Percentiles rank a stretch among this genome's conserved stretches.
phyloP scores from a whole-genome alignment of 495 filamentous ascomycete genomes.

The Tetracladium marchalianum region DNA sequence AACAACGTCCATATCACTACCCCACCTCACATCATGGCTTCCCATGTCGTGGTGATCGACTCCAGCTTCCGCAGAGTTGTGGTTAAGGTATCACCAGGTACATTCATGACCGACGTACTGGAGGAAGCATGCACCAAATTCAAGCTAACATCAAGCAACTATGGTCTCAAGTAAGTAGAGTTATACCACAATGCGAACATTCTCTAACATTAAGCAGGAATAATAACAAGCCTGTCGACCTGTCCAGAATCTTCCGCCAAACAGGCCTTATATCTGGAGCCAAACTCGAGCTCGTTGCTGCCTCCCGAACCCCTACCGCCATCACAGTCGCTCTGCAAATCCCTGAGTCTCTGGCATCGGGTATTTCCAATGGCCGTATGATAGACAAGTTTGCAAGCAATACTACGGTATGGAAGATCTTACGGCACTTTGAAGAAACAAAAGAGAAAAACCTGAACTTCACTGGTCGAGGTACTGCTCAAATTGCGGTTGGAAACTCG shows the following conservation, averaged over 20 bases:
- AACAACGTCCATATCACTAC: neutral
- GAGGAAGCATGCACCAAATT: slow-evolving; percentile 79
- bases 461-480: slow-evolving; percentile 65
- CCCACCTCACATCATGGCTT: slow-evolving; percentile 51
- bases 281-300: slow-evolving; percentile 83
- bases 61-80: slow-evolving; percentile 58
- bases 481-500: slow-evolving; percentile 35
- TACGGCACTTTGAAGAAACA: slow-evolving; percentile 77
- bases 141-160: slow-evolving; percentile 58
- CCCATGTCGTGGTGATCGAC: slow-evolving; percentile 83
- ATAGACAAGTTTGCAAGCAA: slow-evolving; percentile 76
- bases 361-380: slow-evolving; percentile 49
- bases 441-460: slow-evolving; percentile 56
- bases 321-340: slow-evolving; percentile 81
- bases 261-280: slow-evolving; percentile 78
- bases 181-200: neutral
- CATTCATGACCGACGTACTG: slow-evolving; percentile 70
- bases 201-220: slow-evolving; percentile 24
- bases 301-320: slow-evolving; percentile 69
- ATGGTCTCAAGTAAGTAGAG: slow-evolving; percentile 63
- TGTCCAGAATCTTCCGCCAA: slow-evolving; percentile 76
- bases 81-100: slow-evolving; percentile 77
- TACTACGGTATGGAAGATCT: slow-evolving; percentile 74
- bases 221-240: slow-evolving; percentile 73
- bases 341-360: slow-evolving; percentile 51